A percentile compares a stretch with the other conserved stretches of the same genome.
Conservation (phyloP, 2,329 filamentous ascomycete genomes). For the Dryadomyces quercivorus region DNA sequence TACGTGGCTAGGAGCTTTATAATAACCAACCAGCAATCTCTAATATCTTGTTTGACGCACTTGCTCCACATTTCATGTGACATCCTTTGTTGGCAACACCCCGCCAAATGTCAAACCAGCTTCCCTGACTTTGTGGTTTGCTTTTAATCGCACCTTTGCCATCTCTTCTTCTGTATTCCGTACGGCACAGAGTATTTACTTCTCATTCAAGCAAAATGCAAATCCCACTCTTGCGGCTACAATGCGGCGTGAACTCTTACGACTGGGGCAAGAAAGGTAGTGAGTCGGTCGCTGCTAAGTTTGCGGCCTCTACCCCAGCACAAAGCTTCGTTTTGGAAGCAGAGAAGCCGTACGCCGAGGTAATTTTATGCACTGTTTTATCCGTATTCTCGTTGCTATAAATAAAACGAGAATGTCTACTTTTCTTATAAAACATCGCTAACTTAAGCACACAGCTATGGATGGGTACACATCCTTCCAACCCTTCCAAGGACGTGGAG, state of each 20-base stretch:
- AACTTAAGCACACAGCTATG: conserved; percentile 53
- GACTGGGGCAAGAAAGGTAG: conserved; percentile 95
- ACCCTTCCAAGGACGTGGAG: conserved; percentile 78
- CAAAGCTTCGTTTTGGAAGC: conserved; percentile 64
- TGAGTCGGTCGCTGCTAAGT: conserved; percentile 78
- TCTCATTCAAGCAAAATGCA: conserved; percentile 34
- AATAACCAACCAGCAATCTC: background rate
- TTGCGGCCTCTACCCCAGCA: conserved; percentile 71
- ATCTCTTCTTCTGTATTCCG: background rate
- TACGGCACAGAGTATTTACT: background rate
- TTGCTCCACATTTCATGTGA: background rate
- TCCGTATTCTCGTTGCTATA: too few species aligned
- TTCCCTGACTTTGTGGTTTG: background rate
- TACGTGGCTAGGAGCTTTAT: too few species aligned
- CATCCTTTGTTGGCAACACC: background rate
- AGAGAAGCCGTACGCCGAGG: conserved; percentile 91
- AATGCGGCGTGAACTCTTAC: conserved; percentile 94
- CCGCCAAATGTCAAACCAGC: background rate
- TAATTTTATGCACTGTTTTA: conserved; percentile 21
- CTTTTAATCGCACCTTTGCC: background rate
- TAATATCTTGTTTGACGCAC: background rate
- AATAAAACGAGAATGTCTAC: too few species aligned
- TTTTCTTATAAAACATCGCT: background rate
- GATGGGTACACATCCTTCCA: conserved; percentile 98
- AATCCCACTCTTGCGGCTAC: conserved; percentile 72